Evolutionary conservation across 768 basidiomycete species (phyloP), one percentile per base, ranked within the genome.

Genomic region (Daedaleopsis nitida): DNA sequence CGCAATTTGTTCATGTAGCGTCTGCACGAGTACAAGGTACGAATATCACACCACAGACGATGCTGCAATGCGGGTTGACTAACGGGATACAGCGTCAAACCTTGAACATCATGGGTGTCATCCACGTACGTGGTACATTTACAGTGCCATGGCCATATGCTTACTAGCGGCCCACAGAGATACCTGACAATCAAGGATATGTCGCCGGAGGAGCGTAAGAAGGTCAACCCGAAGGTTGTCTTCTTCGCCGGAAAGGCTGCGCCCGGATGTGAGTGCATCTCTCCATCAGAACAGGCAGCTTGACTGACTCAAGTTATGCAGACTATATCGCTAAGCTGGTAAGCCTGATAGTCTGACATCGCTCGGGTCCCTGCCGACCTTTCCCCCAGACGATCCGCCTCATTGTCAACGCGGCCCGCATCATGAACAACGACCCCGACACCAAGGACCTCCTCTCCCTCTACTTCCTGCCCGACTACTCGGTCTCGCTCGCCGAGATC

Each of bases 191-290:
- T 97, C 74, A 98, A 98, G 78, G 80, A 74, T 35, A 86, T 96
- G 86, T 80, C 81, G 2, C 83, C 91, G 0, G 87, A 75, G 32
- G 87, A 97, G 72, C 84, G 91, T 69, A 89, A 90, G 79, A 91
- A 91, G 72, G 83, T 89, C 65, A 86, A 84, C 66, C 90, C 86
- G n/a, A 84, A 87, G 55, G 94, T 94, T 19, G 89, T 94, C n/a
- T 91, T 99, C 81, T 98, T 99, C 65, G 96, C 94, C 35, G 96
- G 97, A 64, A 98, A 98, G 74, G 95, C 96, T 55, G 96, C 96
- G 0, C 96, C 96, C 42, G 96, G 87, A 59, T 94, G 89, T 90
- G 71, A 70, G 87, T 77, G 8, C 38, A 27, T 43, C n/a, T 14
- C 13, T 19, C n/a, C 47, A 19, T 5, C 27, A 32, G 27, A 32